phyloP scores from a whole-genome alignment of 1,139 yeast species.

The Yamadazyma spencermartinsiae region DNA sequence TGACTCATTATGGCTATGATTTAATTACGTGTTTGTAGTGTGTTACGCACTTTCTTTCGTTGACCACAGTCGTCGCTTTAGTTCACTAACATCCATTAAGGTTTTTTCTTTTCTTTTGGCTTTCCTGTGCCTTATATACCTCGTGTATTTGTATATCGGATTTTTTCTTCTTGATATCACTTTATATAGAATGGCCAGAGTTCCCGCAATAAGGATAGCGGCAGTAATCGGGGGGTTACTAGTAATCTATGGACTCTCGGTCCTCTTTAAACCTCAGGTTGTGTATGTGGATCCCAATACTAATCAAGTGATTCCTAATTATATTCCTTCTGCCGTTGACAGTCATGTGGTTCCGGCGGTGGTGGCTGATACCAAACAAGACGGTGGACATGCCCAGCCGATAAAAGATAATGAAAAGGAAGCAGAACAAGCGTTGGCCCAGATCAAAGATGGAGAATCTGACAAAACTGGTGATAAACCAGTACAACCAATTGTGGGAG shows the following conservation, averaged over 20 bases:
- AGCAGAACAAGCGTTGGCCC: constrained; percentile 14
- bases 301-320: constrained; percentile 20
- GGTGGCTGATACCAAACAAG: not conserved
- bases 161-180: not conserved
- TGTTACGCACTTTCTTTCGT: too few species aligned
- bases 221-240: constrained; percentile 21
- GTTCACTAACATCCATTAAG: too few species aligned
- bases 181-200: constrained; percentile 19
- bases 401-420: constrained; percentile 21
- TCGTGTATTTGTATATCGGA: too few species aligned
- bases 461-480: too few species aligned
- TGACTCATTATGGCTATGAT: too few species aligned
- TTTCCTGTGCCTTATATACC: not conserved
- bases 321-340: constrained; percentile 5
- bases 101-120: not conserved
- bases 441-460: constrained; percentile 8
- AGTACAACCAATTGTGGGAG: not conserved
- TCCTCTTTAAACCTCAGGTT: constrained; percentile 19
- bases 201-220: constrained; percentile 19
- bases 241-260: constrained; percentile 20
- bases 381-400: constrained; percentile 10
- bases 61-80: too few species aligned
- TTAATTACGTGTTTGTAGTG: too few species aligned
- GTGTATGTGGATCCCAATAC: constrained; percentile 28
- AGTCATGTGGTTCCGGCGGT: not conserved